Base-by-base conservation (phyloP, 169 alveolate species). In the Eimeria maxima region DNA sequence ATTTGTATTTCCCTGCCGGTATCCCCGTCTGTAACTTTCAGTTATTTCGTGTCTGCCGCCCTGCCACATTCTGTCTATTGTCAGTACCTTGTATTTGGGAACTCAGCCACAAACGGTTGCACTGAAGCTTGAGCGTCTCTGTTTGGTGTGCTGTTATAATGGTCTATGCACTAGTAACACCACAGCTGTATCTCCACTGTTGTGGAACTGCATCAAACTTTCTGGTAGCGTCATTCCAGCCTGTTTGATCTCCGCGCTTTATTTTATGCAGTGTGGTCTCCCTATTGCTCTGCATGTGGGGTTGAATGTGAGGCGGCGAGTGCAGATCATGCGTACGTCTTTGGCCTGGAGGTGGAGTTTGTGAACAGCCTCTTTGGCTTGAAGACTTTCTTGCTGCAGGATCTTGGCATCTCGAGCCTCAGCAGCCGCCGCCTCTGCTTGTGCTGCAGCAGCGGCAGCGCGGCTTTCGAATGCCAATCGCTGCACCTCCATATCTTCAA, bases 361-460 rank as follows among this genome's bases (percentile, higher is more conserved):
- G 22, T 83, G 74, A 2, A 83, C 50, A 2, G 91, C 91, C 50
- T 83, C 91, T n/a, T 83, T 47, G 53, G 91, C 91, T 44, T 83
- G 45, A 42, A 83, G 3, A 33, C 74, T 42, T 83, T 83, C 76
- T 83, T 55, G 71, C 38, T 83, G 47, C 27, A 83, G 73, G 0
- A 27, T 83, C 27, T 18, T n/a, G 71, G 76, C 91, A n/a, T 55
- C 27, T 4, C 50, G 22, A 55, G 91, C 91, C 14, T 22, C 91
- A 24, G 47, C 91, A 50, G 91, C 91, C 7, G 74, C 71, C 4
- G 53, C n/a, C 53, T 83, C 55, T 8, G 74, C 91, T 53, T 83
- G 76, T 55, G 91, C 91, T 53, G 91, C 91, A 16, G 91, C 91
- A 13, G 91, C 91, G 13, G 91, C 91, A 14, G 91, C 91, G 27